Conservation (phyloP, 1,139 yeast species). For the Geotrichum carabidarum region DNA sequence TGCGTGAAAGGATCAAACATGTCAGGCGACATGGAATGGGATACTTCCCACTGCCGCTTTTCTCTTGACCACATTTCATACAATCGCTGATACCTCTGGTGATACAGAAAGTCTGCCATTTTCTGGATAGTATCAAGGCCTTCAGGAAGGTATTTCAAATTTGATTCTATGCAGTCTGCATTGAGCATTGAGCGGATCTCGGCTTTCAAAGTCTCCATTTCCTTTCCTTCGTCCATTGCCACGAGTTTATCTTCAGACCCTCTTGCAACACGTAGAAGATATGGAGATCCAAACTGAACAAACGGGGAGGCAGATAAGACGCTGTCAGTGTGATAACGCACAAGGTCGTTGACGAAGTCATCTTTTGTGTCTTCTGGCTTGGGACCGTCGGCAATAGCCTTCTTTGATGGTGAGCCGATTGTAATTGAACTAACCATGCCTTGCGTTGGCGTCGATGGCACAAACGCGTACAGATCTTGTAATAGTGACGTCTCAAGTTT, state of each 20-base stretch:
- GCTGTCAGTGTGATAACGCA: conserved; percentile 48
- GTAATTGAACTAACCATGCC: conserved; percentile 1
- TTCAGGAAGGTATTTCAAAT: conserved; percentile 27
- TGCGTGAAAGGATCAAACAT: conserved; percentile 65
- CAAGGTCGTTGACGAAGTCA: conserved; percentile 45
- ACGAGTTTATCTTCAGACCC: conserved; percentile 48
- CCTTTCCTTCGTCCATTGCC: conserved; percentile 32
- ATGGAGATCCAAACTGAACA: conserved; percentile 63
- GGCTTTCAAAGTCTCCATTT: conserved; percentile 27
- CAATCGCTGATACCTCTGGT: conserved; percentile 26
- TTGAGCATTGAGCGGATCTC: conserved; percentile 17
- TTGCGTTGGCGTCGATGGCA: conserved; percentile 36
- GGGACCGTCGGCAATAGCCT: conserved; percentile 1
- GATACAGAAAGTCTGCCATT: conserved; percentile 28
- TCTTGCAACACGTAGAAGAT: conserved; percentile 52
- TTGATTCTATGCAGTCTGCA: conserved; percentile 21
- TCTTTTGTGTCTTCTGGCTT: conserved; percentile 11
- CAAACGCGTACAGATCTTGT: conserved; percentile 62
- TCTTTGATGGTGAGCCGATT: conserved; percentile 9
- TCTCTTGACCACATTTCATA: conserved; percentile 34
- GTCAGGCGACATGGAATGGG: conserved; percentile 46
- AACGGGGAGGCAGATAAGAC: conserved; percentile 71
- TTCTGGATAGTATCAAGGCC: conserved; percentile 25
- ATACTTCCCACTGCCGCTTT: conserved; percentile 59
- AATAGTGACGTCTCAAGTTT: conserved; percentile 77